Base-by-base conservation (phyloP, 352 stramenopile species). In the Thraustochytrium sp. region DNA sequence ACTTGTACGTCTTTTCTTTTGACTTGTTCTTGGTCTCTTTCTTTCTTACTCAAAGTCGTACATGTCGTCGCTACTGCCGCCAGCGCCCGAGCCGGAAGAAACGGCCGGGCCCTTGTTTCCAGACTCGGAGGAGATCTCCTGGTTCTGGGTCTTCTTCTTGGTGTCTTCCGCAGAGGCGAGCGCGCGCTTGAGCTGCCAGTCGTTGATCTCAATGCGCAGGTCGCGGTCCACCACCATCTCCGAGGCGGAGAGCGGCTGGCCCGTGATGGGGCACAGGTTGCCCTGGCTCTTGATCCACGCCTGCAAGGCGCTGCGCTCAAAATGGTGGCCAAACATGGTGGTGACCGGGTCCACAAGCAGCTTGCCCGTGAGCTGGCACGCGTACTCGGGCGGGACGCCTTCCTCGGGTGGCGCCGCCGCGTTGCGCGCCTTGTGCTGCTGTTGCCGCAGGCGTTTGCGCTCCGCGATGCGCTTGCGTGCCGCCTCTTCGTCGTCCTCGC, bases 221-320 rank as follows among this genome's bases (percentile, higher is more conserved):
- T 80, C 68, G 4, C 5, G 76, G 68, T 80, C 68, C 13, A 64
- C 53, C 21, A 80, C 40, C 21, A 46, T 55, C 23, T 88, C 78
- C 26, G 49, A 62, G 2, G 40, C 76, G 13, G 82, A 82, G 18
- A 88, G 80, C 46, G 85, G 85, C 62, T 88, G 85, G 44, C 85
- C 85, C 29, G 85, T 87, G 21, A 88, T 38, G 11, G 85, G 85
- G 49, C 85, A 88, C 36, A 88, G 85, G 54, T 76, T 86, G 9
- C 85, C 85, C 53, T 88, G 85, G 53, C 73, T 86, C 37, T 68
- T 65, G 31, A 88, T 82, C 85, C 85, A 88, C 23, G 85, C 72
- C 51, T 55, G 31, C 44, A 80, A 13, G 23, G 68, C 68, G 68
- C 44, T 72, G 21, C 53, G 63, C 26, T 80, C 68, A 44, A 80